Base-by-base conservation (phyloP, 306 rosid species). In the Geum urbanum region DNA sequence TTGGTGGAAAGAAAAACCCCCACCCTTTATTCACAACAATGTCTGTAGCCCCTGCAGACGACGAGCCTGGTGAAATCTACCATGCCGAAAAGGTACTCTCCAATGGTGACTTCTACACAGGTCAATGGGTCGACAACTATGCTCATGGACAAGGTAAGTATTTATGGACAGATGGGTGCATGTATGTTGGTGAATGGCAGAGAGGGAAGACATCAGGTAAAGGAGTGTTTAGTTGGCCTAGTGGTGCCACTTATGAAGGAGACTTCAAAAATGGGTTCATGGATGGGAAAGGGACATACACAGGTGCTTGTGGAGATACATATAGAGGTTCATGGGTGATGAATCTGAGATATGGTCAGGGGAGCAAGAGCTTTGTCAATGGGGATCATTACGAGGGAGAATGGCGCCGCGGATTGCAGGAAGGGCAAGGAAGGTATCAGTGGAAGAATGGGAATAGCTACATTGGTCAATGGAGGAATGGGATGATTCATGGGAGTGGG, bases 331-430 rank as follows among this genome's bases (percentile, higher is more conserved):
- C 65, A 73, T 94, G 99, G 99, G 84, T 84, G 13, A 88, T 79
- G 86, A 87, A 88, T 82, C 79, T 86, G 82, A 88, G 81, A 70
- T 91, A 91, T 71, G 99, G 97, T 3, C 72, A 80, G 22, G 97
- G 99, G 52, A 77, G 63, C 6, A 81, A 88, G 74, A 88, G 82
- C 67, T 91, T 79, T 47, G 80, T 90, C 64, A 85, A 77, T 86
- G 97, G 99, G 54, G 97, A 94, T 86, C 79, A 55, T 50, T 94
- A 94, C 51, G 97, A 91, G 67, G 99, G 99, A 5, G 97, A 91
- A 56, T 94, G 99, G 99, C 76, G 83, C 20, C 82, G 88, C 16
- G 97, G 99, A 19, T 72, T 84, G 66, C 90, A 87, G 50, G 82
- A 87, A 56, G 99, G 99, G 0, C 86, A 88, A 9, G 99, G 99